Evolutionary conservation across 768 basidiomycete species (phyloP).

Genomic region (Rhizopogon rudus): DNA sequence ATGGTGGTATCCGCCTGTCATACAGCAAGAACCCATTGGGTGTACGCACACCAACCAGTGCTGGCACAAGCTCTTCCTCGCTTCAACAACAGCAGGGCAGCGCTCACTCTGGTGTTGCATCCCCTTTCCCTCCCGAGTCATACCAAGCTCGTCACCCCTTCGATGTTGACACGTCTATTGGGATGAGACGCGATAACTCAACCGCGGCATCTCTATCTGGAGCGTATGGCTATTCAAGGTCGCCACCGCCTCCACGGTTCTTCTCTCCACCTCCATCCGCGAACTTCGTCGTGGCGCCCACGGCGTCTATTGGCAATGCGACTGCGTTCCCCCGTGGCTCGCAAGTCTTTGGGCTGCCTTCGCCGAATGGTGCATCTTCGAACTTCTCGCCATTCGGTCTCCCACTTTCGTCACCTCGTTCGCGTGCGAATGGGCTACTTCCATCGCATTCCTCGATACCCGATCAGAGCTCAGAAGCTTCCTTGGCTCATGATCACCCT

Average conservation of each 20-base stretch:
- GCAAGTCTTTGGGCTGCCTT: slow-evolving; percentile 27
- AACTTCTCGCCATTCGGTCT: slow-evolving; percentile 28
- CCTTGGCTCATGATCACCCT: slow-evolving; percentile 28
- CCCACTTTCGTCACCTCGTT: slow-evolving; percentile 25
- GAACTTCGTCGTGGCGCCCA: slow-evolving; percentile 22
- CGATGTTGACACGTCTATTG: slow-evolving; percentile 18
- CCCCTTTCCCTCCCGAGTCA: slow-evolving; percentile 23
- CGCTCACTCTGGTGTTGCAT: slow-evolving; percentile 15
- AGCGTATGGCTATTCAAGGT: slow-evolving; percentile 27
- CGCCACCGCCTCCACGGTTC: slow-evolving; percentile 28
- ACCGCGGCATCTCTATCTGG: slow-evolving; percentile 18
- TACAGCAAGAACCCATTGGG: slow-evolving; percentile 99
- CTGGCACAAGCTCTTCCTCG: slow-evolving; percentile 20
- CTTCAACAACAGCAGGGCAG: slow-evolving; percentile 21
- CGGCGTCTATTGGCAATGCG: slow-evolving; percentile 20
- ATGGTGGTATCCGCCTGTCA: slow-evolving; percentile 91
- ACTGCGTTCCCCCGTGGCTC: slow-evolving; percentile 24
- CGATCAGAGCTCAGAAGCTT: slow-evolving; percentile 29
- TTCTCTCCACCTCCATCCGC: slow-evolving; percentile 28
- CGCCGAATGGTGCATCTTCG: slow-evolving; percentile 14
- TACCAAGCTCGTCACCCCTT: slow-evolving; percentile 27
- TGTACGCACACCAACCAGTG: slow-evolving; percentile 73
- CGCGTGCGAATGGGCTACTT: slow-evolving; percentile 21
- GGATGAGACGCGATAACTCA: slow-evolving; percentile 20
- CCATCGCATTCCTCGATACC: slow-evolving; percentile 31